Conservation (phyloP, 768 basidiomycete genomes). For the Tricholoma terreum region DNA sequence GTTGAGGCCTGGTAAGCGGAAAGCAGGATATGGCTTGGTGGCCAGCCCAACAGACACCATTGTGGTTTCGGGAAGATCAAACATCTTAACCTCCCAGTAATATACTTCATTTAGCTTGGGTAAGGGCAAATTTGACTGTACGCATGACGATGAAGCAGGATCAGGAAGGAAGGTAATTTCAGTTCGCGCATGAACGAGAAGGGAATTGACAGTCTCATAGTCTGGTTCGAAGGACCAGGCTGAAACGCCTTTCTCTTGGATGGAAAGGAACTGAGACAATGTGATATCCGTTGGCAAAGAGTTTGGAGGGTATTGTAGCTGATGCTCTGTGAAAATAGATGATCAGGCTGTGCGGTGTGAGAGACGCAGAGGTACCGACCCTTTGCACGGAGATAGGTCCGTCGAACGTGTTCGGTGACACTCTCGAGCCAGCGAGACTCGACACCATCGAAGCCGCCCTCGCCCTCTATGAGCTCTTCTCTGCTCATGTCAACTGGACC, state of each 20-base stretch:
- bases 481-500: slow-evolving; percentile 93
- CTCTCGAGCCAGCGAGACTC: slow-evolving; percentile 93
- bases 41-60: slow-evolving; percentile 91
- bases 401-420: slow-evolving; percentile 59
- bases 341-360: slow-evolving; percentile 8
- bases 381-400: slow-evolving; percentile 82
- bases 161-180: slow-evolving; percentile 98
- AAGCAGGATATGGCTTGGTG: slow-evolving; percentile 95
- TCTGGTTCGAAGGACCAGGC: slow-evolving; percentile 99
- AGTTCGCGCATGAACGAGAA: slow-evolving; percentile 92
- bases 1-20: slow-evolving; percentile 85
- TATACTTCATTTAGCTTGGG: slow-evolving; percentile 99
- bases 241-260: slow-evolving; percentile 98
- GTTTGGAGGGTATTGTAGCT: slow-evolving; percentile 88
- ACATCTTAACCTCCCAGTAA: slow-evolving; percentile 99
- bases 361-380: slow-evolving; percentile 45
- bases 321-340: slow-evolving; percentile 54
- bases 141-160: slow-evolving; percentile 89
- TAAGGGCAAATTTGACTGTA: slow-evolving; percentile 94
- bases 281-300: slow-evolving; percentile 98
- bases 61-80: slow-evolving; percentile 86
- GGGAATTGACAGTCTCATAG: slow-evolving; percentile 89
- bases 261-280: slow-evolving; percentile 95
- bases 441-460: slow-evolving; percentile 90
- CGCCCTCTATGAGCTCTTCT: slow-evolving; percentile 85